These are phyloP conservation scores for Bothriochloa decipiens DNA, from an alignment of 176 grass and related monocot species.

Conservation along the genomic window DNA sequence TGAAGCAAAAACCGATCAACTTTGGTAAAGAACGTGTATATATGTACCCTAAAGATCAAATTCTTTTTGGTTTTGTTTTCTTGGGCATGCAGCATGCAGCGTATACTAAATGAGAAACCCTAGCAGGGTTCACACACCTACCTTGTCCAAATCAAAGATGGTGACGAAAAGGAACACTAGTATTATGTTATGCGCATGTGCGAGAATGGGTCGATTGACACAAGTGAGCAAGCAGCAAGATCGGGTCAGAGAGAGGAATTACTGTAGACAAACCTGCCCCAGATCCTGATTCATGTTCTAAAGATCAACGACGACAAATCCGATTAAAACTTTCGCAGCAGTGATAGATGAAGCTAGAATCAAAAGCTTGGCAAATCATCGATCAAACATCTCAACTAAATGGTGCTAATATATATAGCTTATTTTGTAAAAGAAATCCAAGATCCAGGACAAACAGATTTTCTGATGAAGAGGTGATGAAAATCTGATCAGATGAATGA, in stretches of 20 bases:
- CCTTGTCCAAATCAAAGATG: slow-evolving; percentile 32
- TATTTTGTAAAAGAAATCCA: neutral
- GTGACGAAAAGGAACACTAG: neutral
- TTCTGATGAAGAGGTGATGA: slow-evolving; percentile 25
- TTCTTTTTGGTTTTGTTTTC: slow-evolving; percentile 39
- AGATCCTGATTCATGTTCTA: slow-evolving; percentile 26
- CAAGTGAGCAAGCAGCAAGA: neutral
- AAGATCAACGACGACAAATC: neutral
- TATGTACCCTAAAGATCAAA: slow-evolving; percentile 29
- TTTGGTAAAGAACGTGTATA: neutral
- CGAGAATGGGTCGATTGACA: neutral
- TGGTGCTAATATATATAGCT: neutral
- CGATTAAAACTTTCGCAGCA: neutral
- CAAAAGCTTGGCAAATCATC: slow-evolving; percentile 1
- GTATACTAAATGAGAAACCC: slow-evolving; percentile 53
- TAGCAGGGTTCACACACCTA: slow-evolving; percentile 44
- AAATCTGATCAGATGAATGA: neutral
- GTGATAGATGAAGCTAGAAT: neutral
- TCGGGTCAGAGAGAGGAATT: neutral
- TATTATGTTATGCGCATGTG: neutral
- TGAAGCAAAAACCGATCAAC: slow-evolving; percentile 11
- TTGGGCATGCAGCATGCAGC: slow-evolving; percentile 19
- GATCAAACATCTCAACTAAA: neutral
- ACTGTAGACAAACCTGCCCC: neutral
- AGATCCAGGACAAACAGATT: neutral